A percentile compares a stretch with the other conserved stretches of the same genome.
Evolutionary conservation across 768 basidiomycete species (phyloP).

Genomic region (Sporobolomyces phaffii): DNA sequence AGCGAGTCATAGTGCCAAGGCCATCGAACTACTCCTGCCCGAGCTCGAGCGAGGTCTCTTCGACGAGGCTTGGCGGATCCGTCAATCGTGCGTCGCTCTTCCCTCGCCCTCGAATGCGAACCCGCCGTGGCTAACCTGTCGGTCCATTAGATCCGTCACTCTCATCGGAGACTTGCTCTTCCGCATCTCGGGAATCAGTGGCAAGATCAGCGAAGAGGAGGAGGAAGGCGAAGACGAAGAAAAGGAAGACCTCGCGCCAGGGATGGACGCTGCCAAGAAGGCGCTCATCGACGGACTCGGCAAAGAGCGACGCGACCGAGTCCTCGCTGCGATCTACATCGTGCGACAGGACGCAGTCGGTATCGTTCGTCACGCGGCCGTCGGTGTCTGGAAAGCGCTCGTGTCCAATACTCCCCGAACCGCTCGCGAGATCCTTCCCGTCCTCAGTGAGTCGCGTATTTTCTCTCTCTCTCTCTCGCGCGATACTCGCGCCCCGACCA

Average conservation of each 20-base stretch:
- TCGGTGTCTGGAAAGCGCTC: conserved; percentile 96
- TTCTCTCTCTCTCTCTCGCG: neutral
- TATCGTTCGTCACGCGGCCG: conserved; percentile 78
- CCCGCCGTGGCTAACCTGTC: too few species aligned
- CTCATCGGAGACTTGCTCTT: conserved; percentile 92
- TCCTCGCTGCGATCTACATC: conserved; percentile 82
- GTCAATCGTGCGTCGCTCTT: conserved; percentile 54
- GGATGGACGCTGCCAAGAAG: conserved; percentile 66
- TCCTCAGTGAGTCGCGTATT: conserved; percentile 64
- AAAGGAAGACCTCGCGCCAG: conserved; percentile 56
- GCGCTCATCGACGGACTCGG: conserved; percentile 85
- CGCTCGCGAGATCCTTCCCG: conserved; percentile 82
- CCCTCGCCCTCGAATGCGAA: too few species aligned
- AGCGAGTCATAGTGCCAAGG: conserved; percentile 81
- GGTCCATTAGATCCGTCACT: conserved; percentile 77
- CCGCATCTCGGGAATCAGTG: conserved; percentile 92
- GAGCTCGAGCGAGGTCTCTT: conserved; percentile 94
- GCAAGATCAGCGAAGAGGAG: conserved; percentile 70
- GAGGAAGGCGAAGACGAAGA: conserved; percentile 43
- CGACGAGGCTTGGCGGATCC: conserved; percentile 87
- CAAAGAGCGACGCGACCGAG: conserved; percentile 77
- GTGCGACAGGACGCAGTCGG: conserved; percentile 88
- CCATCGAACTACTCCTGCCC: conserved; percentile 86
- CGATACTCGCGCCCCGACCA: too few species aligned
- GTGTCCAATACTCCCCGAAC: conserved; percentile 90